Evolutionary conservation across 257 asterid species (phyloP), one percentile per base, ranked within the genome.

Genomic region (Fraxinus cuspidata): DNA sequence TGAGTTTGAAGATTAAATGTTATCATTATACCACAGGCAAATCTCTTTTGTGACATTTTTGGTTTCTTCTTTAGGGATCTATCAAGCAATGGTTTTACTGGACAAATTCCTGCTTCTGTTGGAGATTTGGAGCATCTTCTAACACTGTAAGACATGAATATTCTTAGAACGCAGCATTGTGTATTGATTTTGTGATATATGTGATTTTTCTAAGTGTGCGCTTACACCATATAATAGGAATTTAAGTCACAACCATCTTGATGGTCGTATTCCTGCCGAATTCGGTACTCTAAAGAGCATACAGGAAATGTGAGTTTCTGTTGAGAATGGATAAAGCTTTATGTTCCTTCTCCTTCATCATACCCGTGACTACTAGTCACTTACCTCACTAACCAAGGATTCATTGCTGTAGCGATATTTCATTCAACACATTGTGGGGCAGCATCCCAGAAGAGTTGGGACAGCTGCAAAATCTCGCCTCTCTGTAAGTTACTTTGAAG

Each of bases 121-220:
- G 99, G 99, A 70, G 96, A 92, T 83, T 84, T 96, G 81, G 99
- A 96, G 89, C 99, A 96, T 83, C 97, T 96, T 73, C 97, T 96
- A 78, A 93, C 88, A 38, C 82, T 96, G 99, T 96, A 86, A 77
- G 98, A 70, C 18, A 38, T 12, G 13, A 27, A 25, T 29, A 32
- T 44, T 71, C 70, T 12, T 23, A 3, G 29, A 53, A 65, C 13
- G 29, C 11, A 28, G 8, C 9, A 19, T 64, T 6, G 37, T 25
- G 9, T 44, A 23, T 21, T 65, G 53, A 25, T 5, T 0, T 38
- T 56, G 15, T 65, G 32, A 60, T 56, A 1, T 63, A 31, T 66
- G 53, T 35, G 27, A 51, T 58, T 58, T 70, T 18, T 35, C 25
- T 79, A 80, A 29, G 15, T 56, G 8, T 73, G 16, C 18, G 34